Base-by-base conservation (phyloP, 106 monocot genomes). In the Acorus calamus region DNA sequence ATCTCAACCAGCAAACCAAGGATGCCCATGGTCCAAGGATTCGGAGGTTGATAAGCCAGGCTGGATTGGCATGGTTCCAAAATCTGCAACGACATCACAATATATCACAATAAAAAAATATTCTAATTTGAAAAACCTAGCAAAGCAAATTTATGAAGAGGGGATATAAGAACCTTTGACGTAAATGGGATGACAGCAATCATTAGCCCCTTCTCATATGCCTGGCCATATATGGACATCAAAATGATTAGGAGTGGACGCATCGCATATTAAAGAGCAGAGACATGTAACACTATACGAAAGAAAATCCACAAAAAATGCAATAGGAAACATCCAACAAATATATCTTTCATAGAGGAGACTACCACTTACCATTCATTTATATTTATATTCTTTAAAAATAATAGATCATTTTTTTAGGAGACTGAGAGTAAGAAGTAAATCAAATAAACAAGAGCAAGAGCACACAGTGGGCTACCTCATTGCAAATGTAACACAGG, bases 21-120 rank as follows among this genome's bases (percentile, higher is more conserved):
- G 57, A 98, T 98, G 59, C 83, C 98, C 98, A 92, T 98, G 44
- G 98, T 98, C 98, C 98, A 98, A 0, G 98, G 98, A 81, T 98
- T 98, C 56, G 98, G 98, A 69, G 98, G 98, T 52, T 80, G 85
- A 79, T 98, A 98, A 46, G 98, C 98, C 46, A 85, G 72, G 71
- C 98, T 98, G 51, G 67, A 83, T 6, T 92, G 91, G 60, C 91
- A 92, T 61, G 98, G 91, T 81, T 98, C 98, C 64, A 98, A 60
- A 75, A 98, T 68, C 91, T 98, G 70, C 67, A 78, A 49, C 49
- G 28, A 65, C 8, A 71, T 50, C 5, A 12, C 42, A 65, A 12
- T 4, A 4, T 45, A 62, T 49, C 46, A 59, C 55, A 49, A 59
- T 28, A 11, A 50, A 60, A 63, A 46, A 66, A 7, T 8, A 9